A percentile compares a stretch with the other conserved stretches of the same genome.
Conservation (phyloP, 2,329 filamentous ascomycete genomes). For the Tympanopsis confertula region DNA sequence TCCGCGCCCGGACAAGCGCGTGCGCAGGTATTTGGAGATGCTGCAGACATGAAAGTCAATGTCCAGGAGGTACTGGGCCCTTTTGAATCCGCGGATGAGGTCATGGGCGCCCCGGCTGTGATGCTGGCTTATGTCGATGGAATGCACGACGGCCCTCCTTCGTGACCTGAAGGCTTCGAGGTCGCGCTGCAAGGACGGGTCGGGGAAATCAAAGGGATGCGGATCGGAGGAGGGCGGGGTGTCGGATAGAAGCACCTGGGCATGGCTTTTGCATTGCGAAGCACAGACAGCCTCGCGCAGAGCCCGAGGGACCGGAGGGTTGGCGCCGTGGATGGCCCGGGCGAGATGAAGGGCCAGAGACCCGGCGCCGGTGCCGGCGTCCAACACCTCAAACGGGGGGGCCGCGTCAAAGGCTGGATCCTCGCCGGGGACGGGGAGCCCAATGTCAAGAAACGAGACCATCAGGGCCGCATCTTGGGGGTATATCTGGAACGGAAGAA, state of each 20-base stretch:
- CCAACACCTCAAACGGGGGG: constrained; percentile 60
- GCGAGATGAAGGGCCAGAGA: constrained; percentile 66
- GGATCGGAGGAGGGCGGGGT: constrained; percentile 6
- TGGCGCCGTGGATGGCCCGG: constrained; percentile 64
- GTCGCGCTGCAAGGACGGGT: constrained; percentile 11
- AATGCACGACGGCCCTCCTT: constrained; percentile 63
- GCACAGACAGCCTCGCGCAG: constrained; percentile 17
- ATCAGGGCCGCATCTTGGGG: constrained; percentile 66
- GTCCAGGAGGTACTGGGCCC: constrained; percentile 57
- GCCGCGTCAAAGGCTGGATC: constrained; percentile 17
- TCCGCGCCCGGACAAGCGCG: constrained; percentile 29
- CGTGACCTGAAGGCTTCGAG: constrained; percentile 32
- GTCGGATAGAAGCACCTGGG: constrained; percentile 5
- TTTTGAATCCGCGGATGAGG: constrained; percentile 54
- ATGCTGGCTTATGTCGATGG: constrained; percentile 51
- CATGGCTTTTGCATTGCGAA: constrained; percentile 5
- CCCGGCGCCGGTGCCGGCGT: constrained; percentile 78
- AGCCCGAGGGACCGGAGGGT: constrained; percentile 35
- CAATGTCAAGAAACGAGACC: constrained; percentile 64
- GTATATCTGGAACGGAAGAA: constrained; percentile 44
- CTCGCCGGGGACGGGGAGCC: constrained; percentile 33
- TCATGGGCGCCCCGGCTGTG: constrained; percentile 54
- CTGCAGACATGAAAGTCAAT: constrained; percentile 65
- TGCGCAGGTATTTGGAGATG: constrained; percentile 49
- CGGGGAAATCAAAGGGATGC: constrained; percentile 9